Conservation (phyloP, 139 green algal genomes). For the Nannochloris sp. region DNA sequence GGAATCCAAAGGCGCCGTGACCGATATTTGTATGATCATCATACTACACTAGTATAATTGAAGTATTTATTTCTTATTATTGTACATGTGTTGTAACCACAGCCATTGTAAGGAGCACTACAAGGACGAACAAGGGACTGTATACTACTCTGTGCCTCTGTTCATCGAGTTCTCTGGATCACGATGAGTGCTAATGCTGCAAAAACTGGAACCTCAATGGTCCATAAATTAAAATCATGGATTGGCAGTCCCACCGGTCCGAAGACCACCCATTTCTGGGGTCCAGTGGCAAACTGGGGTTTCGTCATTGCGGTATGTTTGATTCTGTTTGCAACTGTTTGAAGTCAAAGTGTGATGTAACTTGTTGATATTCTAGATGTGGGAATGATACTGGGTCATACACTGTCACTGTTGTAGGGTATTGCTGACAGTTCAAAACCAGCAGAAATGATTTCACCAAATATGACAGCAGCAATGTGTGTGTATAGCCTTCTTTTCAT, state of each 20-base stretch:
- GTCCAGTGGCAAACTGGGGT: conserved; percentile 69
- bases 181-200: conserved; percentile 9
- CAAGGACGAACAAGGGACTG: too few relatives aligned
- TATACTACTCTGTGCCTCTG: too few relatives aligned
- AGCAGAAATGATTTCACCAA: conserved; percentile 48
- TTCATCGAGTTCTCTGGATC: too few relatives aligned
- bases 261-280: conserved; percentile 24
- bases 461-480: conserved; percentile 68
- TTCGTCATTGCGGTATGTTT: conserved; percentile 61
- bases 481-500: conserved; percentile 75
- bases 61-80: too few relatives aligned
- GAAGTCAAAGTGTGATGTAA: background rate
- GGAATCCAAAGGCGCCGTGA: too few relatives aligned
- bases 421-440: conserved; percentile 57
- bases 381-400: too few relatives aligned
- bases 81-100: too few relatives aligned
- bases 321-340: background rate
- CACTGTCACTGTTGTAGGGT: conserved; percentile 30
- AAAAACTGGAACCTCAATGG: conserved; percentile 14
- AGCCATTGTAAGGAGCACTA: too few relatives aligned
- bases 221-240: conserved; percentile 6
- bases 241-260: conserved; percentile 22
- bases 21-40: too few relatives aligned
- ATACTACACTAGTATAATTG: too few relatives aligned
- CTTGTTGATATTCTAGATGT: background rate